Base-by-base conservation (phyloP, 371 early-diverging fungal genomes). In the Circinella minor region DNA sequence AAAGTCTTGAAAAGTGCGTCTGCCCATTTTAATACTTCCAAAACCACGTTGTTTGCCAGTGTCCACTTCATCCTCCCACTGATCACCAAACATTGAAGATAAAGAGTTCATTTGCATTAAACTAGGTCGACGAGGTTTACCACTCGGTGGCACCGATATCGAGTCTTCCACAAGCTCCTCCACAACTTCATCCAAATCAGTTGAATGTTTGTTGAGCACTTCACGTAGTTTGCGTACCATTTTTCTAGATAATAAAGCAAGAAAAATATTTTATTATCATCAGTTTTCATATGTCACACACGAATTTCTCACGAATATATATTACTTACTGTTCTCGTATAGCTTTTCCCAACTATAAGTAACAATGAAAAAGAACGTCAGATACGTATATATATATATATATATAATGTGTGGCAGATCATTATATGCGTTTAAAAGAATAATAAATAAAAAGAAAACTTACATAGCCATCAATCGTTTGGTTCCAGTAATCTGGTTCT, bases 401-500 rank as follows among this genome's bases (percentile, higher is more conserved):
- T 43, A 43, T 43, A 43, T 43, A n/a, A n/a, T n/a, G n/a, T n/a
- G n/a, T n/a, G n/a, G n/a, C n/a, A 43, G 6, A 43, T 43, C 6
- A 9, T 9, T 1, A n/a, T 51, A 17, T 1, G 15, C 15, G 8
- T 51, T 13, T n/a, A 51, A 1, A n/a, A 13, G 51, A 51, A 51
- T 51, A 51, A 51, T n/a, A 51, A 51, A 51, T 17, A 51, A 15
- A 14, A 8, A 39, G 47, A 46, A 20, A 63, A 72, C 87, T 76
- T 81, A 89, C 89, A 77, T 86, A 85, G 11, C 74, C 70, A 63
- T 91, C 91, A 36, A 96, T 83, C 6, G 87, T 84, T 70, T 91
- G 90, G 76, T 95, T 95, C 88, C 93, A 90, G 61, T 88, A 94
- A 77, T 95, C 95, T 1, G 96, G 93, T 66, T 96, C 96, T 0